Base-by-base conservation (phyloP, 306 rosid species). In the Cicer chorassanicum region DNA sequence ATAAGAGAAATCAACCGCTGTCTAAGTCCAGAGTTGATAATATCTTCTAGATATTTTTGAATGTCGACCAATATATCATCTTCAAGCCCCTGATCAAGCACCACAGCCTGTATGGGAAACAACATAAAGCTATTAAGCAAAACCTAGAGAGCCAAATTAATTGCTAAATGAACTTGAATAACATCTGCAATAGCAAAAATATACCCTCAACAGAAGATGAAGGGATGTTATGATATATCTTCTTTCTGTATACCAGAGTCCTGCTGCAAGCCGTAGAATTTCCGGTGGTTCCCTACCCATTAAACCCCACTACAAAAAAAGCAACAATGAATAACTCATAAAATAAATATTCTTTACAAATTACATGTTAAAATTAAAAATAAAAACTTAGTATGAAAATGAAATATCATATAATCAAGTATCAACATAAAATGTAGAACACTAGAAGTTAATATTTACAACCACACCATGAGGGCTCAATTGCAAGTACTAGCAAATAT, bases 221-320 rank as follows among this genome's bases (percentile, higher is more conserved):
- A 94, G 90, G 65, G 97, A 86, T 46, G 93, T 91, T 80, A 94
- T 79, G 71, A 89, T 78, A 86, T 94, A 91, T 81, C 98, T 89
- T 86, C 98, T 94, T 85, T 94, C 95, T 7, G 96, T 89, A 83
- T 94, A 94, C 96, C 93, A 94, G 48, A 94, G 94, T 73, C 98
- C 98, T 0, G 94, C 91, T 46, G 98, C 78, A 82, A 94, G 97
- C 62, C 91, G 92, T 72, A 88, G 59, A 82, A 91, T 81, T 75
- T 94, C 98, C 61, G 78, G 64, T 46, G 94, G 94, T 36, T 94
- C 97, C 75, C 98, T 87, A 70, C 93, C 97, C 96, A 90, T 86
- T 84, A 94, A 83, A 74, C 92, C 93, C 97, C 98, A 88, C 98
- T 94, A 50, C 11, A 78, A n/a, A 78, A 54, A 4, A 59, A 63